Percentiles rank a stretch among this genome's conserved stretches.
Evolutionary conservation across 495 filamentous ascomycete species (phyloP).

Genomic region (Glonium stellatum): DNA sequence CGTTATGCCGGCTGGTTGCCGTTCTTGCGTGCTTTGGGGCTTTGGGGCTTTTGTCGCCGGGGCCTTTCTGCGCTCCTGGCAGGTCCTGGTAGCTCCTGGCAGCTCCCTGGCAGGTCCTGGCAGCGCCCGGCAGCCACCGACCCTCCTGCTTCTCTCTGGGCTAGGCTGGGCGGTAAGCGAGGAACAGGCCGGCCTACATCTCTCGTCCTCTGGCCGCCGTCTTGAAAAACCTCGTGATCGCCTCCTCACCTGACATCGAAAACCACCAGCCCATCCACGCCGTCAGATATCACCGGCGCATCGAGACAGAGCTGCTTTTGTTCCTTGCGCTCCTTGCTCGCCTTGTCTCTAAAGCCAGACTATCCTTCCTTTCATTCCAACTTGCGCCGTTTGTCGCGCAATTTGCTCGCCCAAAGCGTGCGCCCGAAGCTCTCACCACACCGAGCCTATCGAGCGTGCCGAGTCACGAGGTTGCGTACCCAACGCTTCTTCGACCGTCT

Average conservation of each 20-base stretch:
- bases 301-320: neutral
- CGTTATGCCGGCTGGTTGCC: neutral
- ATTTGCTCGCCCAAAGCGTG: neutral
- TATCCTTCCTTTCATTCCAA: neutral
- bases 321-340: neutral
- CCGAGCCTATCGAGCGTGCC: neutral
- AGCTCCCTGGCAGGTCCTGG: no score
- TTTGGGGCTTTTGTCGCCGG: no score
- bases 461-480: neutral
- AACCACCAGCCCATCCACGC: neutral
- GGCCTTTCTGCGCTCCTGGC: no score
- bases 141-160: no score
- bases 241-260: slow-evolving; percentile 5
- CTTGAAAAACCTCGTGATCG: neutral
- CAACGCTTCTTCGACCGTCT: neutral
- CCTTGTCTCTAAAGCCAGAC: neutral
- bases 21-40: neutral
- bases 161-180: no score
- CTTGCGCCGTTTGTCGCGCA: neutral
- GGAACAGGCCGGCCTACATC: neutral
- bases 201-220: neutral
- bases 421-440: neutral
- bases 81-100: no score
- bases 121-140: no score
- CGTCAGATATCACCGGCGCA: slow-evolving; percentile 1